A percentile compares a stretch with the other conserved stretches of the same genome.
Evolutionary conservation across 1,284 basidiomycete species (phyloP).

Genomic region (Irpex sp.): DNA sequence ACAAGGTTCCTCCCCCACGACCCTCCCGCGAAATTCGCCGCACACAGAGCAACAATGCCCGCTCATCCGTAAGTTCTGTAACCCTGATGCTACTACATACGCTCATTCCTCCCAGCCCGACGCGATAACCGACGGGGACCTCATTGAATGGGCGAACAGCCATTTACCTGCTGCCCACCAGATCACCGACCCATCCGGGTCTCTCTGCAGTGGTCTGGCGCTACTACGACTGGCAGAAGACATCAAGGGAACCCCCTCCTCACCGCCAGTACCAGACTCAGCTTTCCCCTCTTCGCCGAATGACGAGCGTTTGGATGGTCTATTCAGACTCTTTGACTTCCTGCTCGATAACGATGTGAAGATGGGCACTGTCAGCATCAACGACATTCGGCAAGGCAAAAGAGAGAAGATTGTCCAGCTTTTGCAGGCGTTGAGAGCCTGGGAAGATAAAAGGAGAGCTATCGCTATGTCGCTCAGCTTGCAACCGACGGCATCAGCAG

Average conservation of each 20-base stretch:
- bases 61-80: constrained; percentile 12
- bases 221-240: constrained; percentile 75
- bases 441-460: constrained; percentile 70
- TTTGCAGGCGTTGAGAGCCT: constrained; percentile 67
- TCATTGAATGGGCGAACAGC: constrained; percentile 86
- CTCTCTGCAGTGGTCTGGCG: constrained; percentile 64
- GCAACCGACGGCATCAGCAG: constrained; percentile 26
- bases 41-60: constrained; percentile 17
- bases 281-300: constrained; percentile 66
- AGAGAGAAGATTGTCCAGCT: constrained; percentile 76
- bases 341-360: constrained; percentile 85
- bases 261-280: constrained; percentile 72
- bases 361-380: constrained; percentile 87
- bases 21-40: constrained; percentile 61
- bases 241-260: constrained; percentile 64
- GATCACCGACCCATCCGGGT: constrained; percentile 49
- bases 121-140: constrained; percentile 39
- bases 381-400: constrained; percentile 81
- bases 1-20: constrained; percentile 45
- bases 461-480: constrained; percentile 49
- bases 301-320: constrained; percentile 83
- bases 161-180: constrained; percentile 69
- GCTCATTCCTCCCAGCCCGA: constrained; percentile 20
- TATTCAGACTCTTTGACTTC: constrained; percentile 88
- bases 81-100: constrained; percentile 5